Evolutionary conservation across 2,329 filamentous ascomycete species (phyloP), one percentile per base, ranked within the genome.

Genomic region (Aspergillus sp.): DNA sequence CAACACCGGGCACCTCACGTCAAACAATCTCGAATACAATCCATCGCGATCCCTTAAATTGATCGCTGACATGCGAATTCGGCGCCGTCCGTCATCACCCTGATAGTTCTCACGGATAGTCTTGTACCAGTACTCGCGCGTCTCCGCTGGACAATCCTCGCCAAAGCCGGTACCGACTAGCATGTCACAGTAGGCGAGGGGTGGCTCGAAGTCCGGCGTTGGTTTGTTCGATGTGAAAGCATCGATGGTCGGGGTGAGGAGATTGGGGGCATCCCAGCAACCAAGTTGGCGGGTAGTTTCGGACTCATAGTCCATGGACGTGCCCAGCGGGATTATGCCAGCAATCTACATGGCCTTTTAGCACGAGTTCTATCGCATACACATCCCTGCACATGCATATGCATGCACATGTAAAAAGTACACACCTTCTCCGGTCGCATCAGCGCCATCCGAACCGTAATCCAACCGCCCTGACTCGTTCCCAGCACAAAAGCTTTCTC

Each of bases 391-490:
- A 42, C n/a, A 22, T 19, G 19, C n/a, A 42, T 17, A 35, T 35
- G 33, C n/a, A 35, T 35, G 33, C n/a, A 35, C 7, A 3, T 17
- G 22, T 19, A 20, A 2, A 7, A 38, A 75, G 13, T 19, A 20
- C 5, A 7, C 38, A 75, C 74, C 64, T 64, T 73, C 2, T 74
- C 67, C 1, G 74, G 76, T 5, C 67, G 70, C 41, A 80, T 48
- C n/a, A 80, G 50, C 6, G 77, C 75, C 76, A 80, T 78, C 15
- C 74, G 55, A 4, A 71, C 68, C 1, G 70, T 70, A 9, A 80
- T 71, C 74, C 75, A 80, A 0, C 77, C 76, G 0, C 76, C 77
- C 57, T 80, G 77, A 49, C 73, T 76, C 2, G 75, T 79, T 0
- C 77, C 76, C 17, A 78, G 60, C 0, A 68, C 71, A 51, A 77